Evolutionary conservation across 768 basidiomycete species (phyloP), one percentile per base, ranked within the genome.

Genomic region (Mycena polygramma): DNA sequence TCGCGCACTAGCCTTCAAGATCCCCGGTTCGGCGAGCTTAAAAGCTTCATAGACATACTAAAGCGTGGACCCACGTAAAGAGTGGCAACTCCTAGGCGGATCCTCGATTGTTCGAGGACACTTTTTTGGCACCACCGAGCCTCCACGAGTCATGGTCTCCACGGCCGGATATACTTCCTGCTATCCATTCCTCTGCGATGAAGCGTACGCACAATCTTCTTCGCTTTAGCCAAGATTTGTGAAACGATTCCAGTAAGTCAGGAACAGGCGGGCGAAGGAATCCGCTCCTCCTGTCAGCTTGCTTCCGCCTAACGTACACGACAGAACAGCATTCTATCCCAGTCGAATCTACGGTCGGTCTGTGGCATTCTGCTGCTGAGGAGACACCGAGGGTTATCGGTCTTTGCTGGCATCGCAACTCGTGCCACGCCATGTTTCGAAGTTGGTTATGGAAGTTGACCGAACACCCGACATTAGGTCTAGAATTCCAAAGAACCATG

Each of bases 281-380:
- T 68, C 19, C 36, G 52, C n/a, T 35, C 57, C 37, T 59, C 43
- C 62, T 60, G 68, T 53, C 10, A n/a, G 30, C 46, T 62, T 63
- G 5, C 49, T 72, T 72, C 66, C 70, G 70, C 62, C 39, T 48
- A 30, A 68, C 66, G 71, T 72, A 72, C 61, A 37, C 19, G 35
- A n/a, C 45, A 60, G 45, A 45, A 13, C 20, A n/a, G 15, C 19
- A 60, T 26, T 20, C 36, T 19, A 15, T 54, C 30, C 37, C 45
- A 30, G 8, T 41, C 59, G 35, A 2, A 22, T 20, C 37, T 49
- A 36, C 13, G 35, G 36, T 37, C 17, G n/a, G n/a, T 51, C 14
- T 22, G 22, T 20, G 22, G 7, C 54, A 35, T 15, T 35, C 35
- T 22, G 39, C 39, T 46, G 4, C 19, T 17, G 35, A 14, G 14